phyloP scores from a whole-genome alignment of 78 protist species.

The Planoprotostelium fungivorum region DNA sequence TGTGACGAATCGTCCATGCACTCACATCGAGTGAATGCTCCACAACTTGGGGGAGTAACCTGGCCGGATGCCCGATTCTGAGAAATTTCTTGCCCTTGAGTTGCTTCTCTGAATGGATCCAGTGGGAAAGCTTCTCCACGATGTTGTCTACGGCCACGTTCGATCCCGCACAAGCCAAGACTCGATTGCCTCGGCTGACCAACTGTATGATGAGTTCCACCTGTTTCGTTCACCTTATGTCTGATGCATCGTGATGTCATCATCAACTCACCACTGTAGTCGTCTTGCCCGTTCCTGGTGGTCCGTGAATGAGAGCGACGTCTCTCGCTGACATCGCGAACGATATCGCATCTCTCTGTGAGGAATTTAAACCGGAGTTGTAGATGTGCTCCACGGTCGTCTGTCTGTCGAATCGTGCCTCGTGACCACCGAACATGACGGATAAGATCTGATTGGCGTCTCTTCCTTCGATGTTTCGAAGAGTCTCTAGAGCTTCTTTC shows the following conservation, averaged over 20 bases:
- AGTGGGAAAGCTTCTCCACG: slow-evolving; percentile 23
- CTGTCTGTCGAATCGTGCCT: background rate
- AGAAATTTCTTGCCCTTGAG: slow-evolving; percentile 27
- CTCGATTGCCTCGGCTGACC: slow-evolving; percentile 37
- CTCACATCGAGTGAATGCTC: slow-evolving; percentile 52
- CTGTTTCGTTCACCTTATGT: background rate
- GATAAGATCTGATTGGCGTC: background rate
- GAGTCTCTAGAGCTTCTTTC: slow-evolving; percentile 19
- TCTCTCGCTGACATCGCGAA: slow-evolving; percentile 52
- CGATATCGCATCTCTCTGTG: slow-evolving; percentile 51
- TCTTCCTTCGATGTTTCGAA: background rate
- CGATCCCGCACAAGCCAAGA: slow-evolving; percentile 78
- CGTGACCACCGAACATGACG: background rate
- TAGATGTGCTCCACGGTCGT: background rate
- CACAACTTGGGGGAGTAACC: slow-evolving; percentile 54
- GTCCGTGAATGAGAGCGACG: slow-evolving; percentile 82
- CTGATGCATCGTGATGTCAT: background rate
- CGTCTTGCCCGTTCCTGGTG: slow-evolving; percentile 87
- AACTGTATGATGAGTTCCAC: slow-evolving; percentile 70
- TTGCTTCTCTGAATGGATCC: slow-evolving; percentile 1
- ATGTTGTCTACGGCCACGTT: slow-evolving; percentile 77
- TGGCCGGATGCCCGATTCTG: slow-evolving; percentile 88
- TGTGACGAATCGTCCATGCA: too few relatives aligned
- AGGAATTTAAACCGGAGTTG: slow-evolving; percentile 14
- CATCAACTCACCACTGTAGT: slow-evolving; percentile 46